phyloP scores from a whole-genome alignment of 768 basidiomycete species.

The Amanita rubescens region DNA sequence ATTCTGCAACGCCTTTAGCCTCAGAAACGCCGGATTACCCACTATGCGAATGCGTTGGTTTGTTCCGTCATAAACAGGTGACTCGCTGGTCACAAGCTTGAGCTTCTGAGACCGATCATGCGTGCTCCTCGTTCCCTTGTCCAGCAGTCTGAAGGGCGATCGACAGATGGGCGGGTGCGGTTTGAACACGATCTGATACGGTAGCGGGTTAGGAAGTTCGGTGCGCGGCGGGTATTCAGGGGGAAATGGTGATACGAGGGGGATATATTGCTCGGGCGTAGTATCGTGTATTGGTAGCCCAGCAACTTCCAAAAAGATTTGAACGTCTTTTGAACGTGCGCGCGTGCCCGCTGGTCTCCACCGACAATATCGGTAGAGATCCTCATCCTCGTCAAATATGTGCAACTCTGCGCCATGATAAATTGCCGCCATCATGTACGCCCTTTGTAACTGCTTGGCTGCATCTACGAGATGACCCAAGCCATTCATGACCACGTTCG shows the following conservation, averaged over 20 bases:
- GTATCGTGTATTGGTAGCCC: not conserved
- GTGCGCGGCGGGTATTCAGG: slow-evolving; percentile 17
- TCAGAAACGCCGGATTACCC: slow-evolving; percentile 51
- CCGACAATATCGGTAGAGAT: not conserved
- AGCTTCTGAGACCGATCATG: not conserved
- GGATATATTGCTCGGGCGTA: slow-evolving; percentile 30
- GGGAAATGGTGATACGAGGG: slow-evolving; percentile 26
- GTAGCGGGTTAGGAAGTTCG: slow-evolving; percentile 24
- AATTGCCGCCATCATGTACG: slow-evolving; percentile 48
- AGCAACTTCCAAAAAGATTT: slow-evolving; percentile 27
- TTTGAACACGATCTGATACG: slow-evolving; percentile 23
- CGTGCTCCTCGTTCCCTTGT: not conserved
- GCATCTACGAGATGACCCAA: slow-evolving; percentile 27
- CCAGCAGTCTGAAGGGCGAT: slow-evolving; percentile 1
- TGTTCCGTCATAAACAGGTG: not conserved
- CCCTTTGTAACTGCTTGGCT: slow-evolving; percentile 50
- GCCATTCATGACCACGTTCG: not conserved
- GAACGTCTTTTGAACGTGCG: slow-evolving; percentile 34
- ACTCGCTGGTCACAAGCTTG: not conserved
- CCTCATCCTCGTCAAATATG: slow-evolving; percentile 18
- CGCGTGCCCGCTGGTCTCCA: slow-evolving; percentile 35
- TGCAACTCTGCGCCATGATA: slow-evolving; percentile 30
- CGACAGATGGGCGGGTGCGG: slow-evolving; percentile 2
- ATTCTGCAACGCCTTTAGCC: slow-evolving; percentile 57
- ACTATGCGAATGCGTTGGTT: slow-evolving; percentile 43